Evolutionary conservation across 148 eudicot species (phyloP), one percentile per base, ranked within the genome.

Genomic region (Salicornia ramosissima): DNA sequence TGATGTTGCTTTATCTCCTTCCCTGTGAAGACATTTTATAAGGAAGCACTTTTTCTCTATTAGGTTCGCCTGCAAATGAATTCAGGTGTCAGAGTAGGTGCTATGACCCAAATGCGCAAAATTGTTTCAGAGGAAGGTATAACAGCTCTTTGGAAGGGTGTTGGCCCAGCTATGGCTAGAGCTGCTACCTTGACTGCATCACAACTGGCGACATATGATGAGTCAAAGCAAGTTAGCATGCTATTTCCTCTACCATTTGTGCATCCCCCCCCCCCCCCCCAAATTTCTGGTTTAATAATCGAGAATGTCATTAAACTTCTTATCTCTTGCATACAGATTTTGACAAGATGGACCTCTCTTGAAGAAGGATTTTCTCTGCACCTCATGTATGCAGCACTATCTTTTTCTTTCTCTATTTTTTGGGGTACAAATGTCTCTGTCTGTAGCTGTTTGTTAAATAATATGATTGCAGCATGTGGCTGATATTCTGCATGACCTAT

Each of bases 161-260:
- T 85, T 75, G 92, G 96, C 34, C 98, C 98, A 51, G 96, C 94
- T 60, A 93, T 88, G 94, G 79, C 80, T 43, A 80, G 98, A 70
- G 98, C 98, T 77, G 94, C 87, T 65, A 75, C 95, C 73, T 84
- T 93, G 82, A 93, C 96, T 63, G 90, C 98, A 75, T 90, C 98
- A 26, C 96, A 93, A 76, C 67, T 93, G 42, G 92, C 92, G 68
- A 88, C 98, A 58, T 93, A 93, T 75, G 98, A 93, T 80, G 98
- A 93, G 84, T 78, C 94, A 56, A 93, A 93, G 85, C 94, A 30
- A 89, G 97, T 91, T 71, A 78, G 75, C 39, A 15, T 34, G 45
- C 28, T 58, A 34, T 24, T 55, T 47, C 50, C 55, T 68, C 26
- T 22, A 19, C 28, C 30, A 6, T 52, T 25, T 51, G 40, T 2